Evolutionary conservation across 345 rosid genomes (phyloP), one percentile per base, ranked within the genome.

Genomic region (Salix caprea): DNA sequence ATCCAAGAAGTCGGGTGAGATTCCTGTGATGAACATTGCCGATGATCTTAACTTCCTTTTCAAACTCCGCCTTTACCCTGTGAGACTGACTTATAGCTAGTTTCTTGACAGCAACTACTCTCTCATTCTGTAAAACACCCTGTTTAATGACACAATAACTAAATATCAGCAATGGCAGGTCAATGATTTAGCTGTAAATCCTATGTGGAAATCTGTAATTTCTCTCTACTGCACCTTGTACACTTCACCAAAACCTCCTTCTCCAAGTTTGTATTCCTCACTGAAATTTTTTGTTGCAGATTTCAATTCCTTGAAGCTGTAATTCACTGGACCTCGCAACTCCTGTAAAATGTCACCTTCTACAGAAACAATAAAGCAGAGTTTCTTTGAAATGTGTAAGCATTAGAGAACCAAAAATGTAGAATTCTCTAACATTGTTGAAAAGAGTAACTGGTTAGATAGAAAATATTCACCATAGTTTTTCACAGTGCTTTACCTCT

Each of bases 21-120:
- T 88, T 82, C 40, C 87, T 77, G 23, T 88, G 89, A 85, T 88
- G 89, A 70, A 88, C 88, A 66, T 88, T 88, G 19, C 90, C 85
- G 8, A 88, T 85, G 6, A 88, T 81, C 48, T 76, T 84, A 7
- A 85, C 87, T 72, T 85, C 90, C 69, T 84, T 85, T 37, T 52
- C 80, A 58, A 85, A 88, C 34, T 88, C 90, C n/a, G 71, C 61
- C 65, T 80, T 42, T 24, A 79, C 82, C 82, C 82, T 82, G 10
- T 69, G 71, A 0, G 85, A 75, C 34, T 70, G 72, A 28, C 73
- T 64, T 14, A 85, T 52, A 0, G 83, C 85, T 62, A 85, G 85
- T 67, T 80, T 88, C 87, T 88, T 88, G 21, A 88, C 83, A 66
- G 90, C 90, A 28, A 88, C 90, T 67, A 82, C 69, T 77, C 82